A percentile compares a stretch with the other conserved stretches of the same genome.
Evolutionary conservation across 2,329 filamentous ascomycete genomes (phyloP).

Genomic region (Fusarium poae): DNA sequence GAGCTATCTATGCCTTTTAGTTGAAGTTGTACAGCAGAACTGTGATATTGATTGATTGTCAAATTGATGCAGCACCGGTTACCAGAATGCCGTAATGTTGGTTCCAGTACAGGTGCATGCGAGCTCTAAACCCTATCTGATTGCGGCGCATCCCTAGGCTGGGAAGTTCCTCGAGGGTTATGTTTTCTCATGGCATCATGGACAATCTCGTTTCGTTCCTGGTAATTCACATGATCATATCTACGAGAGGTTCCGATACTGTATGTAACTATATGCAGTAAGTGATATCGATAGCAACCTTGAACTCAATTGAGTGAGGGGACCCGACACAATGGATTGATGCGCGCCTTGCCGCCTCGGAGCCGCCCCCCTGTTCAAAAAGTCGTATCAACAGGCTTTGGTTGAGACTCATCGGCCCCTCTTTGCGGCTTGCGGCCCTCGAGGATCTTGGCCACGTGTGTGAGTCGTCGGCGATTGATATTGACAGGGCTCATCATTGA

Average conservation of each 20-base stretch:
- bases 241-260: constrained; percentile 12
- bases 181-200: neutral
- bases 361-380: constrained; percentile 35
- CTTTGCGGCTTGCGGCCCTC: constrained; percentile 22
- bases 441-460: constrained; percentile 45
- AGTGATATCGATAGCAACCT: constrained; percentile 7
- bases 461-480: constrained; percentile 34
- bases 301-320: constrained; percentile 17
- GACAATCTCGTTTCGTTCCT: constrained; percentile 9
- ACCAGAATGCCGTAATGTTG: neutral
- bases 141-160: constrained; percentile 12
- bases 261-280: neutral
- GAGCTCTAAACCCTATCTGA: constrained; percentile 15
- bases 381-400: constrained; percentile 25
- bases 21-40: constrained; percentile 1
- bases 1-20: neutral
- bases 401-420: constrained; percentile 23
- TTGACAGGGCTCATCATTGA: constrained; percentile 7
- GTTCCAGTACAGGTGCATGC: constrained; percentile 16
- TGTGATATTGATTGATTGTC: neutral
- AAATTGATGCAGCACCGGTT: neutral
- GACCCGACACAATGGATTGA: constrained; percentile 51
- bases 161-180: constrained; percentile 28
- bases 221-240: constrained; percentile 40
- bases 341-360: constrained; percentile 48